Evolutionary conservation across 2,329 filamentous ascomycete genomes (phyloP), one percentile per base, ranked within the genome.

Genomic region (Penicillium sp.): DNA sequence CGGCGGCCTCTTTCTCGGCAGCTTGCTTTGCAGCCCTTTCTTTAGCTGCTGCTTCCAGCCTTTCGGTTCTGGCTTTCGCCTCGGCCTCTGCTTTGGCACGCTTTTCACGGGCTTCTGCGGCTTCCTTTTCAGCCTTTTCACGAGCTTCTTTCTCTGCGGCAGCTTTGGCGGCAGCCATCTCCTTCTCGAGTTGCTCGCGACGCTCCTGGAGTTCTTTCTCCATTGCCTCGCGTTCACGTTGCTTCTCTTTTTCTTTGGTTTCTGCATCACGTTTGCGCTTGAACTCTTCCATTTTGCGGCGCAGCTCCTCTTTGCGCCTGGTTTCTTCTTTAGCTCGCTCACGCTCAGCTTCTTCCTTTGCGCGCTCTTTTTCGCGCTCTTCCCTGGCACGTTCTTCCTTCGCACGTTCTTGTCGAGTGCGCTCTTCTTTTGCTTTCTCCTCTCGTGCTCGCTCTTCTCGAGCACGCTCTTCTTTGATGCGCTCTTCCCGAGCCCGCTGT

Each of bases 1-100:
- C 67, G 7, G 70, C 69, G 2, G 70, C 75, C 75, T 94, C 93
- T 76, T 95, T 90, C 67, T 94, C 89, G 2, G 69, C 67, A 89
- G 70, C 69, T 36, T 71, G 66, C 50, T 71, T 72, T 22, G 69
- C 70, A 3, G 69, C 69, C 40, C 64, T 69, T 22, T 68, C 69
- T 54, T 71, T 72, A 18, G 68, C 68, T 47, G 71, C 71, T 18
- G 66, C 70, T 18, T 66, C 69, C 40, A 69, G 63, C 16, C 63
- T 65, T 21, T 66, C 70, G 27, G 68, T 62, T 45, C 64, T 67
- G 27, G 67, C 68, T 51, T 69, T 72, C 1, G 58, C 59, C 43
- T 71, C 68, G 4, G 59, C 56, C 14, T 55, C 53, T 18, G 50
- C 58, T 47, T 61, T 56, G 49, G 56, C 60, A 16, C 56, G 58